phyloP scores from a whole-genome alignment of 768 basidiomycete genomes.

The Atractiella rhizophila region DNA sequence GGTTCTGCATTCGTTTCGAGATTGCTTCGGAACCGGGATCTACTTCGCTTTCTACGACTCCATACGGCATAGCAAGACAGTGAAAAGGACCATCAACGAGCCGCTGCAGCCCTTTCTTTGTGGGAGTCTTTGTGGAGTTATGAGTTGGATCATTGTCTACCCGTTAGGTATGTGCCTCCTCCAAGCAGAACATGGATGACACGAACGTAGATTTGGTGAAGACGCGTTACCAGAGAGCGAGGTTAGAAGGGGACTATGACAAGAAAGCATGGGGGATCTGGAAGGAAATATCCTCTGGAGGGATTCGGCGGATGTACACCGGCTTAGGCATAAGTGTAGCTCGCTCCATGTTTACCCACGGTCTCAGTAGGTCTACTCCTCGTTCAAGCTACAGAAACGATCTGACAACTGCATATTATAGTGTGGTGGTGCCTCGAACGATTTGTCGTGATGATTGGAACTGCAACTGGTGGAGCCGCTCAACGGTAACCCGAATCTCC shows the following conservation, averaged over 20 bases:
- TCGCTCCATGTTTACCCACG: slow-evolving; percentile 77
- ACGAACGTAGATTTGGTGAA: slow-evolving; percentile 12
- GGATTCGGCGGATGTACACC: slow-evolving; percentile 63
- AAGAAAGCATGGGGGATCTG: slow-evolving; percentile 11
- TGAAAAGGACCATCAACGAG: not conserved
- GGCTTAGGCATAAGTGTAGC: slow-evolving; percentile 82
- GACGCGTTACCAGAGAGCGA: slow-evolving; percentile 15
- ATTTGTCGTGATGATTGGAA: too few species aligned
- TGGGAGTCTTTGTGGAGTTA: slow-evolving; percentile 11
- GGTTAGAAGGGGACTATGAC: slow-evolving; percentile 10
- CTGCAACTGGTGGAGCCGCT: too few species aligned
- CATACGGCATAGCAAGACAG: slow-evolving; percentile 8
- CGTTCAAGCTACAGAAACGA: too few species aligned
- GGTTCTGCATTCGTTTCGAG: slow-evolving; percentile 11
- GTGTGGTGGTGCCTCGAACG: too few species aligned
- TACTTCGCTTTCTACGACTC: slow-evolving; percentile 19
- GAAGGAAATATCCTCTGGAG: slow-evolving; percentile 32
- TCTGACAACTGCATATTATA: too few species aligned
- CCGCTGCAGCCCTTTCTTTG: slow-evolving; percentile 11
- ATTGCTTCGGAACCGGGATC: slow-evolving; percentile 16
- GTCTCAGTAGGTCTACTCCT: too few species aligned
- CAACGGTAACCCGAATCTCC: too few species aligned
- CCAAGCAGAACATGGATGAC: not conserved
- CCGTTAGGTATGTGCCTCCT: not conserved
- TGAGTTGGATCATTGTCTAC: slow-evolving; percentile 12